Percentiles rank a stretch among this genome's conserved stretches.
Conservation (phyloP, 352 stramenopile genomes). For the Saprolegnia parasitica region DNA sequence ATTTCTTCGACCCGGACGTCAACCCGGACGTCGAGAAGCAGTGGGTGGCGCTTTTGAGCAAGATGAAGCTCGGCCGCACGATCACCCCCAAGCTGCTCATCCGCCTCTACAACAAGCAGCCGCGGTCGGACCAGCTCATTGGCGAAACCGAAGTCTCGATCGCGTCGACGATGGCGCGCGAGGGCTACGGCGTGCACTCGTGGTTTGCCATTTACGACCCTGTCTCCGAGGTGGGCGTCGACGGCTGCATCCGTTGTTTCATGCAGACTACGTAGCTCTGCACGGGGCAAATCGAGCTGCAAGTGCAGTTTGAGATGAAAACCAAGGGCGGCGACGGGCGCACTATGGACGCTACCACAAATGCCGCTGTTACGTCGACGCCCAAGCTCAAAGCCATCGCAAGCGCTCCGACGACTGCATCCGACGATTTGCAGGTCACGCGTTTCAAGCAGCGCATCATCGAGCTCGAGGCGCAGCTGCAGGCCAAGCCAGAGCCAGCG, state of each 20-base stretch:
- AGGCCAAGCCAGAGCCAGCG: neutral
- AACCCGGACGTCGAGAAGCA: conserved; percentile 48
- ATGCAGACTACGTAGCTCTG: conserved; percentile 19
- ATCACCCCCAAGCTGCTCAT: conserved; percentile 66
- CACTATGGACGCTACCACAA: neutral
- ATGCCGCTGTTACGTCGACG: neutral
- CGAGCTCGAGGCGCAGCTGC: conserved; percentile 18
- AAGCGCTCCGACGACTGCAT: neutral
- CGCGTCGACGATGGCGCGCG: conserved; percentile 57
- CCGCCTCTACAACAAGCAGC: conserved; percentile 57
- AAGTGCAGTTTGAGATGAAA: conserved; percentile 26
- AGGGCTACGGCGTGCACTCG: conserved; percentile 70
- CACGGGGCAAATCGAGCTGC: conserved; percentile 26
- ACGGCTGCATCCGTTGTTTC: conserved; percentile 3
- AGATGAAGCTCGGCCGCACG: conserved; percentile 49
- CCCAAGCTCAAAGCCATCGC: neutral
- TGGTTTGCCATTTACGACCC: conserved; percentile 36
- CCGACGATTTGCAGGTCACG: neutral
- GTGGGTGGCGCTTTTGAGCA: conserved; percentile 48
- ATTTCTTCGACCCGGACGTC: conserved; percentile 57
- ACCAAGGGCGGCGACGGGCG: conserved; percentile 1
- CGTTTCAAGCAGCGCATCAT: conserved; percentile 11
- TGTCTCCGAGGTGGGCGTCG: neutral
- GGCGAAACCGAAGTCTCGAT: conserved; percentile 73
- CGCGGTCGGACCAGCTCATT: conserved; percentile 60